Evolutionary conservation across 495 filamentous ascomycete species (phyloP).

Genomic region (Penicillium maclennaniae): DNA sequence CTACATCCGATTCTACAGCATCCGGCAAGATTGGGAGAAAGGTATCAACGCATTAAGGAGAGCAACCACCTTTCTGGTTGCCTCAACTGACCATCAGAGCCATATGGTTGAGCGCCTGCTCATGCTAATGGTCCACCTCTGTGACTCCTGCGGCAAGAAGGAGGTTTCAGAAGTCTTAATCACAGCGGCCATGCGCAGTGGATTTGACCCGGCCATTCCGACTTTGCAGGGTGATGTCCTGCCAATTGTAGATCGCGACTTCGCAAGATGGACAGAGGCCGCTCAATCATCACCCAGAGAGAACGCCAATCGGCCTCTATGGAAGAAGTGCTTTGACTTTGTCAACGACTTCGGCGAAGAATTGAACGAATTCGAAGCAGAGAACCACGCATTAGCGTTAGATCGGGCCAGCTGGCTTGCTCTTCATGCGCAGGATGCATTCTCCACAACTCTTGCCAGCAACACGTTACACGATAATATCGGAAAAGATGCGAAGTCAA

Average conservation of each 20-base stretch:
- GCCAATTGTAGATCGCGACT: slow-evolving; percentile 21
- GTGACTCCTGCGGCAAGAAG: slow-evolving; percentile 31
- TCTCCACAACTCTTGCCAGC: slow-evolving; percentile 20
- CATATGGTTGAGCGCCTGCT: slow-evolving; percentile 32
- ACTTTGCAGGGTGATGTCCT: slow-evolving; percentile 26
- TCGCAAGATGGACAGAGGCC: slow-evolving; percentile 28
- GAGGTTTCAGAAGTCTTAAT: slow-evolving; percentile 35
- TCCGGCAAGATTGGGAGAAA: slow-evolving; percentile 37
- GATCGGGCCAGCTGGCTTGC: slow-evolving; percentile 22
- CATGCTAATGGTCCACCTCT: slow-evolving; percentile 38
- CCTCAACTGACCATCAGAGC: slow-evolving; percentile 28
- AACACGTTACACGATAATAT: neutral
- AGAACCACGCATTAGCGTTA: slow-evolving; percentile 10
- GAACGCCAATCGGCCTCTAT: slow-evolving; percentile 19
- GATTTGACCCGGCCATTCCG: slow-evolving; percentile 29
- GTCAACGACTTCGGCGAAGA: slow-evolving; percentile 25
- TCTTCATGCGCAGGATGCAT: slow-evolving; percentile 25
- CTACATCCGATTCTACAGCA: slow-evolving; percentile 40
- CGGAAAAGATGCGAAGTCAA: neutral
- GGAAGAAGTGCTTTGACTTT: slow-evolving; percentile 39
- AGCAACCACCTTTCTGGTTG: slow-evolving; percentile 34
- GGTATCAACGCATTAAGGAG: slow-evolving; percentile 32
- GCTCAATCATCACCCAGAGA: slow-evolving; percentile 13
- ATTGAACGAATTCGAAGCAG: slow-evolving; percentile 20
- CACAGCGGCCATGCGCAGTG: slow-evolving; percentile 34